Percentiles rank a stretch among this genome's conserved stretches.
phyloP scores from a whole-genome alignment of 768 basidiomycete species.

The Tricholomella constricta region DNA sequence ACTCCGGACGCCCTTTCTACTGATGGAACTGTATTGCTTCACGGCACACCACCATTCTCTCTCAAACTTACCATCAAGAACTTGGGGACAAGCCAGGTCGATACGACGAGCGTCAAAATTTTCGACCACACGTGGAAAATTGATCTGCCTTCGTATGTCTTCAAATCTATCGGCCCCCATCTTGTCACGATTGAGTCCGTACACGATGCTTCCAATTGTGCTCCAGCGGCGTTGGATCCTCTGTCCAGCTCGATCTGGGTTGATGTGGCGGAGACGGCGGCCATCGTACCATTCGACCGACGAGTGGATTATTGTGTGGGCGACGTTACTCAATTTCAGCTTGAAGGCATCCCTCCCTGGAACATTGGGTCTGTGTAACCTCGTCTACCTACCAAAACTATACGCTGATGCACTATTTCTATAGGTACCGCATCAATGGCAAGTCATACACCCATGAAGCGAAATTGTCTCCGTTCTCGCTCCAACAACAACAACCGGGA shows the following conservation, averaged over 20 bases:
- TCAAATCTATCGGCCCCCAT: slow-evolving; percentile 82
- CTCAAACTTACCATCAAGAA: slow-evolving; percentile 76
- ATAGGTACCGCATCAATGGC: slow-evolving; percentile 80
- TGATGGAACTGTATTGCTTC: slow-evolving; percentile 68
- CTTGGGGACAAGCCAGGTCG: slow-evolving; percentile 67
- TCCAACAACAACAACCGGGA: slow-evolving; percentile 80
- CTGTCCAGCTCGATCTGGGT: slow-evolving; percentile 69
- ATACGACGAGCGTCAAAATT: slow-evolving; percentile 55
- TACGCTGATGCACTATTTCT: slow-evolving; percentile 11
- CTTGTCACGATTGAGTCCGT: slow-evolving; percentile 77
- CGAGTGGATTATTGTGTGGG: slow-evolving; percentile 87
- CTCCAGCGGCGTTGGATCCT: slow-evolving; percentile 67
- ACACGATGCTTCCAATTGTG: slow-evolving; percentile 80
- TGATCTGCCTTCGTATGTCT: slow-evolving; percentile 67
- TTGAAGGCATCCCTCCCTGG: slow-evolving; percentile 95
- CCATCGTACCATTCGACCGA: slow-evolving; percentile 83
- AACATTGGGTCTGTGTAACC: slow-evolving; percentile 64
- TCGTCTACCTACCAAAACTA: not conserved
- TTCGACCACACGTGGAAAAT: slow-evolving; percentile 64
- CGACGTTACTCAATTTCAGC: slow-evolving; percentile 85
- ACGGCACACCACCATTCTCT: slow-evolving; percentile 86
- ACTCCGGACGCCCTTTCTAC: slow-evolving; percentile 51
- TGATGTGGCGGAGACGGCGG: slow-evolving; percentile 95
- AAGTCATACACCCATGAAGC: slow-evolving; percentile 73
- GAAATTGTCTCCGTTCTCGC: slow-evolving; percentile 81